Evolutionary conservation across 2,329 filamentous ascomycete genomes (phyloP), one percentile per base, ranked within the genome.

Genomic region (Didymella keratinophila): DNA sequence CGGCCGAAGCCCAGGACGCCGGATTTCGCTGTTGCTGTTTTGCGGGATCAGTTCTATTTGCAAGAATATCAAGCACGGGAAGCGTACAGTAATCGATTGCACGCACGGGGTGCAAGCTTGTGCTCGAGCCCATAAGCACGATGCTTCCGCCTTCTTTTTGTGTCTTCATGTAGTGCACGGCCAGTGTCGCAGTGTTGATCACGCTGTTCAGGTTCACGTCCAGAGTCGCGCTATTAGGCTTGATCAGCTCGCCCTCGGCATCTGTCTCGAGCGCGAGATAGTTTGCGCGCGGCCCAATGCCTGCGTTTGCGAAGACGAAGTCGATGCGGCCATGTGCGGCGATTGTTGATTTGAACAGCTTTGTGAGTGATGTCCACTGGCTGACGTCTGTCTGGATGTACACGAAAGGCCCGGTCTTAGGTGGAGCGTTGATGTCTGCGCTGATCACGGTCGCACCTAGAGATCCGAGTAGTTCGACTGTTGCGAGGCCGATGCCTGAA

Each of bases 401-500:
- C 27, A 56, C 47, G 80, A 69, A 74, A 61, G 60, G 44, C 28
- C 56, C 52, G 9, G 52, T 12, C 10, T 56, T 39, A 16, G 64
- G 64, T 0, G 78, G 75, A 10, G 79, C 70, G 39, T 81, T 79
- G 43, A 86, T 65, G 65, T 88, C 86, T 25, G 78, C 84, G 37
- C 78, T 81, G 56, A 87, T 76, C 14, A 88, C 84, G n/a, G 73
- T 77, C 27, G 84, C 85, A 34, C 84, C 84, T 0, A 81, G 70
- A 1, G 79, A 76, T 2, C 86, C 76, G 18, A 87, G 80, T 4
- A 84, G 75, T 5, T 81, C 69, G 12, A 80, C 78, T 2, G 85
- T 86, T 39, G 83, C 82, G 21, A 85, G 78, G 37, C 85, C 86
- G 52, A 87, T 88, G 36, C 86, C 85, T 7, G 84, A 85, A 0